Conservation (phyloP, 192 early-diverging fungal genomes). For the Entomortierella lignicola region DNA sequence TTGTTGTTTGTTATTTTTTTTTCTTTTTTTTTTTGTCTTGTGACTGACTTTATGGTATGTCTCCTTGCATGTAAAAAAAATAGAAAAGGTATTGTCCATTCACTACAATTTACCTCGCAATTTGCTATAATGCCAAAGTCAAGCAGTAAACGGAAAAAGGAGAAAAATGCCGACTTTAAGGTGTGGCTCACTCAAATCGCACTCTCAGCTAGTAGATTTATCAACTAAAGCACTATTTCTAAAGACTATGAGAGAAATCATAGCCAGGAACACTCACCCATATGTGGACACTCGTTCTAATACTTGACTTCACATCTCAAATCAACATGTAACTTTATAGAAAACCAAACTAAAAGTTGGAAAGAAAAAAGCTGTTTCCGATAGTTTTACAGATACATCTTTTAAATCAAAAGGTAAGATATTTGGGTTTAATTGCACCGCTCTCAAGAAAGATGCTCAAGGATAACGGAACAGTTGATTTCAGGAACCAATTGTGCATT, state of each 20-base stretch:
- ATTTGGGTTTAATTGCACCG: background rate
- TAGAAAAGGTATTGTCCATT: too few species aligned
- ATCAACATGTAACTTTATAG: conserved; percentile 34
- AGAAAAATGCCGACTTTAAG: conserved; percentile 83
- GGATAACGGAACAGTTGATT: too few species aligned
- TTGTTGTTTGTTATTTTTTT: background rate
- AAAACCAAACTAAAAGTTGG: conserved; percentile 95
- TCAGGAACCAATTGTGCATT: too few species aligned
- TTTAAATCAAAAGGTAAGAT: conserved; percentile 79
- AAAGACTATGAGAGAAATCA: too few species aligned
- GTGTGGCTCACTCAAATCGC: conserved; percentile 46
- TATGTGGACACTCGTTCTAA: background rate
- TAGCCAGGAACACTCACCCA: background rate
- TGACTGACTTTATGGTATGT: too few species aligned
- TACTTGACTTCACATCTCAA: too few species aligned
- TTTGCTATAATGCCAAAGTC: conserved; percentile 38
- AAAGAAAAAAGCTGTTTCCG: conserved; percentile 81
- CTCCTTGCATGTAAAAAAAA: too few species aligned
- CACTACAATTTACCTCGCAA: background rate
- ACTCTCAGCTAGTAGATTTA: too few species aligned
- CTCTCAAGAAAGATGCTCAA: too few species aligned
- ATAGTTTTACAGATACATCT: conserved; percentile 84
- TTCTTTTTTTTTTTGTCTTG: too few species aligned
- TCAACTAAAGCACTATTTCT: too few species aligned
- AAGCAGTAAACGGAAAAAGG: conserved; percentile 72